phyloP scores from a whole-genome alignment of 2,329 filamentous ascomycete genomes.

The Fusarium sp. region DNA sequence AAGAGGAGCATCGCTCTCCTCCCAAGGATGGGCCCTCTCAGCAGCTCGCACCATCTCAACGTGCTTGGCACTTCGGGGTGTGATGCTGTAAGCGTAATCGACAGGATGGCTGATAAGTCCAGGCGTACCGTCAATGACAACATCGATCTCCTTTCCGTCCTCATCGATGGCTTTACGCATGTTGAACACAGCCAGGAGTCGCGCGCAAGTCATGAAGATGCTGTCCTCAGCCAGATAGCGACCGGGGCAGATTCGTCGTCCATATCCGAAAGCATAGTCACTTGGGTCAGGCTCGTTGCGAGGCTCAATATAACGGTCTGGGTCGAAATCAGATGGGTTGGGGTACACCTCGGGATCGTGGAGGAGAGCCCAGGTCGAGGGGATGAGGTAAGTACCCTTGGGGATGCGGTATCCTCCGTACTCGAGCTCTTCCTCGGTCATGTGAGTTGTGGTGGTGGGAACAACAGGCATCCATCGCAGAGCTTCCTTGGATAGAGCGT shows the following conservation, averaged over 20 bases:
- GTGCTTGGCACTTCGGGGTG: conserved; percentile 33
- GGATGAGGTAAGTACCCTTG: conserved; percentile 45
- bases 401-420: conserved; percentile 49
- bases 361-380: conserved; percentile 42
- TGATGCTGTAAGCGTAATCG: conserved; percentile 36
- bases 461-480: conserved; percentile 51
- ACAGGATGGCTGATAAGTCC: conserved; percentile 38
- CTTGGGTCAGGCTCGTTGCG: conserved; percentile 50
- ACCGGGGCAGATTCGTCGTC: conserved; percentile 54
- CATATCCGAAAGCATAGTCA: conserved; percentile 51
- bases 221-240: conserved; percentile 50
- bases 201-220: conserved; percentile 54
- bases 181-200: conserved; percentile 60
- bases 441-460: conserved; percentile 55
- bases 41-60: conserved; percentile 34
- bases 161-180: conserved; percentile 49
- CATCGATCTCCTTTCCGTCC: conserved; percentile 36
- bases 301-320: conserved; percentile 50
- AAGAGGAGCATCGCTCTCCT: conserved; percentile 37
- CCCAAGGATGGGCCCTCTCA: conserved; percentile 42
- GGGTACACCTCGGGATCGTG: conserved; percentile 77
- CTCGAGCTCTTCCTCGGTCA: conserved; percentile 50
- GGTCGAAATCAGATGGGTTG: conserved; percentile 50
- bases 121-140: conserved; percentile 25
- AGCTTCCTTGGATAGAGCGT: conserved; percentile 50